Conservation (phyloP, 2,329 filamentous ascomycete species). For the Penicillium sp. region DNA sequence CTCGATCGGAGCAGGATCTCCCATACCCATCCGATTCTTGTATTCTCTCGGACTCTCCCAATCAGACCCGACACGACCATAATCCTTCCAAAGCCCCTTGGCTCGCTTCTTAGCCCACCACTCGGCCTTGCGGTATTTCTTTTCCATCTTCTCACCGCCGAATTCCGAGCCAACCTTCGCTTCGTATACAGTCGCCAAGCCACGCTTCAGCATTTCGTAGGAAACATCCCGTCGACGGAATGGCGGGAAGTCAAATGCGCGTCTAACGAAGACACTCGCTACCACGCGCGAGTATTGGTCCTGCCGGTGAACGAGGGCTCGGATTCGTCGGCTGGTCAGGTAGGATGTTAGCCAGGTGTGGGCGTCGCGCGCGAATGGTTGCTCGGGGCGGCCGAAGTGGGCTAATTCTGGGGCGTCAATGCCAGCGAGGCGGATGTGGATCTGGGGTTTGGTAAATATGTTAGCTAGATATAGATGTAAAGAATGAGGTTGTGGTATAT, state of each 20-base stretch:
- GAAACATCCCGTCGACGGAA: slow-evolving; percentile 75
- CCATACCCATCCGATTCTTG: slow-evolving; percentile 62
- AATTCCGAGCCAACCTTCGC: slow-evolving; percentile 88
- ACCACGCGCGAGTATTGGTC: slow-evolving; percentile 95
- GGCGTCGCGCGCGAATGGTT: slow-evolving; percentile 81
- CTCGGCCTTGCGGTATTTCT: slow-evolving; percentile 49
- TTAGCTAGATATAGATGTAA: not conserved
- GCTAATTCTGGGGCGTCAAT: slow-evolving; percentile 90
- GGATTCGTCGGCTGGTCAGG: slow-evolving; percentile 70
- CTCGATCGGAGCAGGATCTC: slow-evolving; percentile 30
- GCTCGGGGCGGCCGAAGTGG: slow-evolving; percentile 85
- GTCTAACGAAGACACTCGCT: slow-evolving; percentile 75
- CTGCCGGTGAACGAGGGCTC: slow-evolving; percentile 76
- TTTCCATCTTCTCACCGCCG: slow-evolving; percentile 63
- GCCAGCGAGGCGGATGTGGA: slow-evolving; percentile 85
- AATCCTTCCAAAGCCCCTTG: slow-evolving; percentile 70
- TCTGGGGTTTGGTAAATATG: slow-evolving; percentile 42
- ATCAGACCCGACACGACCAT: slow-evolving; percentile 52
- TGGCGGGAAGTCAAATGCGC: slow-evolving; percentile 42
- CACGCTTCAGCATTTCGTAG: slow-evolving; percentile 80
- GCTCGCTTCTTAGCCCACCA: slow-evolving; percentile 62
- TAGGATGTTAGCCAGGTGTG: slow-evolving; percentile 75
- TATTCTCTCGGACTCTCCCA: slow-evolving; percentile 86
- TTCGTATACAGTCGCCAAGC: slow-evolving; percentile 89
- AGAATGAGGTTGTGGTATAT: not conserved